Base-by-base conservation (phyloP, 2,329 filamentous ascomycete species). In the Cladosporium sp. region DNA sequence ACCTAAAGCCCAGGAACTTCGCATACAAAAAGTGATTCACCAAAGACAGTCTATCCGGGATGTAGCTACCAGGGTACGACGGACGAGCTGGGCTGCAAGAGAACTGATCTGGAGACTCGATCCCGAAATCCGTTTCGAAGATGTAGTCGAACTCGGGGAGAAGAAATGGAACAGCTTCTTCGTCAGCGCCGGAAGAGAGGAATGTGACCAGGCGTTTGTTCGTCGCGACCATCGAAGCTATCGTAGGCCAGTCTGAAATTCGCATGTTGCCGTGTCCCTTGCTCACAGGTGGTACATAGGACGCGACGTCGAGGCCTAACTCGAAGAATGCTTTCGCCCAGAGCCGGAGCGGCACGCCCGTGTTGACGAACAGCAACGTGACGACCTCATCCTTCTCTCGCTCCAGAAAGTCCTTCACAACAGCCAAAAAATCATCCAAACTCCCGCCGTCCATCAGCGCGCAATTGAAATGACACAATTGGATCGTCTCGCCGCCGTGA, bases 391-490 rank as follows among this genome's bases (percentile, higher is more conserved):
- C 46, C 3, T 69, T 68, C 31, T 73, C 67, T 8, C 61, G 65
- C 55, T 86, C 84, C 67, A 91, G 79, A 84, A 87, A 91, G 1
- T 75, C 77, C 72, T 86, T 87, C 69, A 91, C 78, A 11, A 82
- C 83, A 12, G 71, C 59, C 18, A 91, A 78, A 69, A 85, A 90
- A 3, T 76, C 71, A 11, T 80, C 76, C n/a, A 91, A 77, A 0
- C 82, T 74, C 1, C 89, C 89, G 5, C 72, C 72, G 57, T 75
- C 70, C 53, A 88, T 80, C 37, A 87, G 77, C 57, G 80, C 72
- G 76, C 89, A 91, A 26, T 81, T 81, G 1, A 87, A 89, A 72
- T 91, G 89, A 74, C 89, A 90, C 73, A 89, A 79, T 69, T 87
- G 78, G 53, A 90, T 81, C 1, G 74, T 75, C 12, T 71, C 70